A percentile compares a stretch with the other conserved stretches of the same genome.
Evolutionary conservation across 495 filamentous ascomycete genomes (phyloP).

Genomic region (Penicillium odoratum): DNA sequence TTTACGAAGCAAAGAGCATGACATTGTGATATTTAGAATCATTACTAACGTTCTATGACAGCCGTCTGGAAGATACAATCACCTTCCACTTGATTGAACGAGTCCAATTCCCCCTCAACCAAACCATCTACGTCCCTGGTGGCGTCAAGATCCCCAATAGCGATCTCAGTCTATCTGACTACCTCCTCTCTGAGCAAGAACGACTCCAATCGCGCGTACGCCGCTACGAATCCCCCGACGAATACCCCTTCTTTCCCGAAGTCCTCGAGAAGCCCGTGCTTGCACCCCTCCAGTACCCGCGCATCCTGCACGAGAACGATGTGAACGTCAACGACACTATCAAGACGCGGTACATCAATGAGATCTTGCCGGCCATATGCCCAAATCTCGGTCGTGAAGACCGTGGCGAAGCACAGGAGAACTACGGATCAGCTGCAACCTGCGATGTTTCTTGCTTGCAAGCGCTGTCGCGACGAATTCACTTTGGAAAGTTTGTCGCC

Average conservation of each 20-base stretch:
- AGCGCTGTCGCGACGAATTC: conserved; percentile 86
- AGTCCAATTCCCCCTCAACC: conserved; percentile 93
- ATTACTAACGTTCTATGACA: conserved; percentile 35
- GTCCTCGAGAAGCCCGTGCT: conserved; percentile 79
- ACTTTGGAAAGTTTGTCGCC: conserved; percentile 98
- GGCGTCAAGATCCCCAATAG: conserved; percentile 76
- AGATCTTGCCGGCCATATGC: conserved; percentile 82
- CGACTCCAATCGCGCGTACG: conserved; percentile 89
- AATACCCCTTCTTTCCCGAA: conserved; percentile 95
- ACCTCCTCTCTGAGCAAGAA: conserved; percentile 87
- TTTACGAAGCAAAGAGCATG: too few relatives aligned
- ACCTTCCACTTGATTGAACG: conserved; percentile 98
- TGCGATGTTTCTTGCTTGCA: conserved; percentile 90
- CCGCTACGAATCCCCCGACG: conserved; percentile 93
- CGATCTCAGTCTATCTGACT: conserved; percentile 84
- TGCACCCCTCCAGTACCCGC: conserved; percentile 83
- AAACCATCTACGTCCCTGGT: conserved; percentile 78
- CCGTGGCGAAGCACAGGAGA: conserved; percentile 83
- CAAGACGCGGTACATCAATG: conserved; percentile 77
- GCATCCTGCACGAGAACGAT: conserved; percentile 86
- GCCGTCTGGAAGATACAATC: conserved; percentile 96
- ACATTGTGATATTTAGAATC: not conserved
- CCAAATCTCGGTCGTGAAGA: conserved; percentile 69
- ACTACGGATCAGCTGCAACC: conserved; percentile 91
- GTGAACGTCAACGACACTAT: conserved; percentile 90